A percentile compares a stretch with the other conserved stretches of the same genome.
Conservation (phyloP, 73 alveolate genomes). For the Paraurostyla sp. region DNA sequence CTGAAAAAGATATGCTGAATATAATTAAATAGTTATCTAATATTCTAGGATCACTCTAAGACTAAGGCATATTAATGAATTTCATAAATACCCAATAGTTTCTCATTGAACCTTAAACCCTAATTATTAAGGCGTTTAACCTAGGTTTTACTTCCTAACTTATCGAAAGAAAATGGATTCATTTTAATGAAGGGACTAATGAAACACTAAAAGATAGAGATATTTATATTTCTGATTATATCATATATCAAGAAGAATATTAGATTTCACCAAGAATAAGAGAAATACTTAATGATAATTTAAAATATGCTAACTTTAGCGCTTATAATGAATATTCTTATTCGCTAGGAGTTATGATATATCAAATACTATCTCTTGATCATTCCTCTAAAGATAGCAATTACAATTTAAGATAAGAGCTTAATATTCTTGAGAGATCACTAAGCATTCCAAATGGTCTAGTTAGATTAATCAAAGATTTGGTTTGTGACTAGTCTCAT, state of each 20-base stretch:
- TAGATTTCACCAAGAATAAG: neutral
- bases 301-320: neutral
- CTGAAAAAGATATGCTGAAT: neutral
- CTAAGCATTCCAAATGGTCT: neutral
- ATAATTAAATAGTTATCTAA: neutral
- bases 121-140: neutral
- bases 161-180: conserved; percentile 7
- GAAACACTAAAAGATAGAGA: neutral
- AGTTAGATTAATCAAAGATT: neutral
- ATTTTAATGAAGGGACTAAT: neutral
- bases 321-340: neutral
- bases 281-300: neutral
- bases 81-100: neutral
- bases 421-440: neutral
- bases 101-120: neutral
- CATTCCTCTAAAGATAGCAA: neutral
- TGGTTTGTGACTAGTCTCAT: neutral
- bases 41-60: neutral
- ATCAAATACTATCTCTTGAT: neutral
- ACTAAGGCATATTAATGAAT: neutral
- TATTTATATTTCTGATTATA: neutral
- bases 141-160: neutral
- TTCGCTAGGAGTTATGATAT: neutral
- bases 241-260: neutral
- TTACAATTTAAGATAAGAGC: neutral